These are phyloP conservation scores for Bretschneidera sinensis DNA, from an alignment of 345 rosid genomes.

Conservation along the genomic window DNA sequence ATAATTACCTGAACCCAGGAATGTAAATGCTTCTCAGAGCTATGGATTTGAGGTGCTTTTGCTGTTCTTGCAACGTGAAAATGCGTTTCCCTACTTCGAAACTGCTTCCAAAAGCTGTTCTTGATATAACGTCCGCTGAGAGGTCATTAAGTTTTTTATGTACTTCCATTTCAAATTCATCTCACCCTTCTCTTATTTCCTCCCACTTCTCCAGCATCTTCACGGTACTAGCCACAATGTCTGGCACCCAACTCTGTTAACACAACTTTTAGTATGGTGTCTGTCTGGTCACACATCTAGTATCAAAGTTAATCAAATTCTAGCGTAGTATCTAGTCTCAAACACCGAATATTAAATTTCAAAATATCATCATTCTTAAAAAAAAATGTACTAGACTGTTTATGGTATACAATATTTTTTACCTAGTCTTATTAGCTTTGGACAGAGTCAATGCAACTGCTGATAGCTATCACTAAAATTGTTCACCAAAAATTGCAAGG, in stretches of 20 bases:
- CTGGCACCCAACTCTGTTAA: slow-evolving; percentile 78
- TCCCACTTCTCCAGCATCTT: slow-evolving; percentile 67
- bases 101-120: slow-evolving; percentile 85
- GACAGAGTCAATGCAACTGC: too few species aligned
- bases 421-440: too few species aligned
- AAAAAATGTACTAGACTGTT: too few species aligned
- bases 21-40: slow-evolving; percentile 60
- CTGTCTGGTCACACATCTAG: too few species aligned
- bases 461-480: too few species aligned
- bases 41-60: slow-evolving; percentile 44
- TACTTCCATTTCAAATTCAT: slow-evolving; percentile 63
- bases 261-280: too few species aligned
- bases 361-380: too few species aligned
- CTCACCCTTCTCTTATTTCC: slow-evolving; percentile 43
- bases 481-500: too few species aligned
- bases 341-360: too few species aligned
- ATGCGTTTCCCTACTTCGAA: slow-evolving; percentile 69
- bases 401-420: too few species aligned
- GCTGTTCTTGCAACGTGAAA: slow-evolving; percentile 65
- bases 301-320: too few species aligned
- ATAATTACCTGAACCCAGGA: slow-evolving; percentile 83
- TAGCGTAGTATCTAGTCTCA: too few species aligned
- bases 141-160: slow-evolving; percentile 52
- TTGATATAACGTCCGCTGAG: slow-evolving; percentile 68
- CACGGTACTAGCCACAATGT: slow-evolving; percentile 46